Conservation (phyloP, 148 eudicot species). For the Rhododendron mucronatum region DNA sequence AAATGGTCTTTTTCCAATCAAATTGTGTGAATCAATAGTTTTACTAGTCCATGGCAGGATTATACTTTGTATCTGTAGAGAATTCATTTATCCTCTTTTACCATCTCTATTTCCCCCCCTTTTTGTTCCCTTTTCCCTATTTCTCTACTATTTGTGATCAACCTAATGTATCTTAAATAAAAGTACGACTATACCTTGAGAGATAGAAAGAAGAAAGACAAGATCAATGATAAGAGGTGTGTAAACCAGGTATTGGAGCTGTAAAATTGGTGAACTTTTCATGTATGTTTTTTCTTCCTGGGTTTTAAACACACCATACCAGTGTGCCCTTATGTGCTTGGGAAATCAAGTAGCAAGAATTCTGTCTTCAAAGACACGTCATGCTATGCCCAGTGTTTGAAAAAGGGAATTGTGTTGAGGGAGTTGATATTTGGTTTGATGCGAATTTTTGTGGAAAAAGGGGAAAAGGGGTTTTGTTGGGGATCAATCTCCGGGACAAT, state of each 20-base stretch:
- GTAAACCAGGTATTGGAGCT: not conserved
- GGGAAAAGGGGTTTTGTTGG: too few relatives aligned
- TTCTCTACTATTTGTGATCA: not conserved
- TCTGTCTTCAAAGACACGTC: not conserved
- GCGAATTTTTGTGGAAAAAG: not conserved
- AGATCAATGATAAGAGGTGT: not conserved
- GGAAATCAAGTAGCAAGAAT: not conserved
- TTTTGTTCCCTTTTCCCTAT: not conserved
- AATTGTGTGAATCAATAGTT: conserved; percentile 16
- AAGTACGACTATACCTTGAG: not conserved
- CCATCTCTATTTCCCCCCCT: not conserved
- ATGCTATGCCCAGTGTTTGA: not conserved
- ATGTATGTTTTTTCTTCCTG: not conserved
- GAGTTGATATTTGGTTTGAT: not conserved
- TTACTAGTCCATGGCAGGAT: not conserved
- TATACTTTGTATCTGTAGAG: not conserved
- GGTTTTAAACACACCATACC: not conserved
- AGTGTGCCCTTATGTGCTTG: not conserved
- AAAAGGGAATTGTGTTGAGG: not conserved
- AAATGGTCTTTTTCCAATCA: not conserved
- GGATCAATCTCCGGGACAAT: not conserved
- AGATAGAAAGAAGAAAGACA: not conserved
- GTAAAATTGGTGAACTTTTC: not conserved
- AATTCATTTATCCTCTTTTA: not conserved
- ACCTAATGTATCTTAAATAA: not conserved